Conservation (phyloP, 208 protist genomes). For the Acanthamoeba rhysodes region DNA sequence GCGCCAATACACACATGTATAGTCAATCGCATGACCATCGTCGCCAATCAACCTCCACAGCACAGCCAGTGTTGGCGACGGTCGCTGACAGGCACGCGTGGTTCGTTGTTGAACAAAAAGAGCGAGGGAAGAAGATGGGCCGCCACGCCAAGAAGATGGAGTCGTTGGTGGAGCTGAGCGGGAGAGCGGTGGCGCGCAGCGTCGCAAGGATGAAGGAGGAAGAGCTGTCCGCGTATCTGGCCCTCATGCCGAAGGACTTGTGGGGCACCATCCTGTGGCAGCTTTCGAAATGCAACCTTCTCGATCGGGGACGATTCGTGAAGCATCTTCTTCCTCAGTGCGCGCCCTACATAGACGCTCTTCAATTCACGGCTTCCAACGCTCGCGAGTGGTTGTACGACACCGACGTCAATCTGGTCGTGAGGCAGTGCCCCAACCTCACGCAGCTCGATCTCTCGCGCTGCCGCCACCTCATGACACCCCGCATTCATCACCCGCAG, state of each 20-base stretch:
- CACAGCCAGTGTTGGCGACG: no score
- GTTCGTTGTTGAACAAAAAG: neutral
- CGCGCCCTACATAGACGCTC: constrained; percentile 11
- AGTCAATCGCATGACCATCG: no score
- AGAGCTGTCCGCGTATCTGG: neutral
- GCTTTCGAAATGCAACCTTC: neutral
- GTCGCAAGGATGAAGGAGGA: neutral
- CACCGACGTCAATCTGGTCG: neutral
- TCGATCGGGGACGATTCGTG: constrained; percentile 12
- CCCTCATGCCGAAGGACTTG: constrained; percentile 1
- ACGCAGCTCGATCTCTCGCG: neutral
- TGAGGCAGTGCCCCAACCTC: neutral
- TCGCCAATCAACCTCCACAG: no score
- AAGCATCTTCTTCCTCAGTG: constrained; percentile 12
- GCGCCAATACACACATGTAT: no score
- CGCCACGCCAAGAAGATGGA: neutral
- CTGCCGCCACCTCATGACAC: constrained; percentile 12
- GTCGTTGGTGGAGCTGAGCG: constrained; percentile 2
- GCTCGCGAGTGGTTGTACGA: constrained; percentile 23
- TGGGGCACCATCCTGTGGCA: constrained; percentile 25
- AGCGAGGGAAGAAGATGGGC: neutral
- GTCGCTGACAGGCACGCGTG: no score
- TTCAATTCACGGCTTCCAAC: neutral
- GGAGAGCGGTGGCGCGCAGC: neutral
- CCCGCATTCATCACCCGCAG: neutral